These are phyloP conservation scores for Penicillium odoratum DNA, from an alignment of 495 filamentous ascomycete species.

Conservation along the genomic window DNA sequence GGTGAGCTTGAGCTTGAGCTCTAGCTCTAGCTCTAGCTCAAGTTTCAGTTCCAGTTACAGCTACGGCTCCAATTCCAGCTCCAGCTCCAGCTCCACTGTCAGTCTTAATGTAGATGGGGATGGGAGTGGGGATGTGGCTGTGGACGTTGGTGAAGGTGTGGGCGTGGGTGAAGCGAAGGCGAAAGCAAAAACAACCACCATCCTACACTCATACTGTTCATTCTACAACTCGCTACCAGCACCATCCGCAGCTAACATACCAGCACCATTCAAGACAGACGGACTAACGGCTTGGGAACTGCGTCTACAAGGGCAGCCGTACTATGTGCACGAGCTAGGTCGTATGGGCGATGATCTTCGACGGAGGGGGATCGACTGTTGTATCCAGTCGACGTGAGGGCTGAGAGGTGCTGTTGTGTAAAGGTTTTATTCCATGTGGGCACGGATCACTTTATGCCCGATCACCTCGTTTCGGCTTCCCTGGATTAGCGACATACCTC, in stretches of 20 bases:
- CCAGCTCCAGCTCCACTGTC: background rate
- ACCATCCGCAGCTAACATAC: background rate
- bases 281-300: slow-evolving; percentile 30
- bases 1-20: slow-evolving; percentile 1
- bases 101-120: background rate
- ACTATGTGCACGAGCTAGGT: slow-evolving; percentile 37
- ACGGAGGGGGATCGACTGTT: slow-evolving; percentile 33
- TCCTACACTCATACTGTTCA: slow-evolving; percentile 3
- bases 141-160: background rate
- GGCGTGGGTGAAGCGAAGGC: background rate
- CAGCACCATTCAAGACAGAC: background rate
- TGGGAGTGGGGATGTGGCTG: background rate
- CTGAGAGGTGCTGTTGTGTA: background rate
- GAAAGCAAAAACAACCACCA: background rate
- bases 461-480: background rate
- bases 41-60: background rate
- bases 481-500: background rate
- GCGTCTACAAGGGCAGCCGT: slow-evolving; percentile 38
- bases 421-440: background rate
- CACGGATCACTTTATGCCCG: background rate
- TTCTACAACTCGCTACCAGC: background rate
- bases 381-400: slow-evolving; percentile 23
- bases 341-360: slow-evolving; percentile 33
- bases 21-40: background rate
- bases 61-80: background rate